Conservation (phyloP, 73 alveolate species). For the Tetrahymena thermophila region DNA sequence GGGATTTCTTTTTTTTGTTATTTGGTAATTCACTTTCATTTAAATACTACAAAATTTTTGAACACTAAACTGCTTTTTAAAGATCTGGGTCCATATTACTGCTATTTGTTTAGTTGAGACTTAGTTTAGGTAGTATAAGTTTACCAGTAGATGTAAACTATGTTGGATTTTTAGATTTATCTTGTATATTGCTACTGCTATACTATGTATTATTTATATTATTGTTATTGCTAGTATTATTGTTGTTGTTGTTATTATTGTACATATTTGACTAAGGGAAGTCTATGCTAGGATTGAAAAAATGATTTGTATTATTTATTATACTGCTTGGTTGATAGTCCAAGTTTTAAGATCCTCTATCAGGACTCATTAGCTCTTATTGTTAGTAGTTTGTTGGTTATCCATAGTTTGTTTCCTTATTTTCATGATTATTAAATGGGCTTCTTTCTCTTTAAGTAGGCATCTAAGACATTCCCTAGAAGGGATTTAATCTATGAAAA, state of each 20-base stretch:
- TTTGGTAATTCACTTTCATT: neutral
- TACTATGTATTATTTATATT: neutral
- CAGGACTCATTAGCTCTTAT: neutral
- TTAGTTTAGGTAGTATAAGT: neutral
- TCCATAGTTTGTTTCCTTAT: neutral
- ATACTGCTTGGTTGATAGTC: neutral
- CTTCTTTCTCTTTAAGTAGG: neutral
- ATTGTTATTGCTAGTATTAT: no score
- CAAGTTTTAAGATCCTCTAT: neutral
- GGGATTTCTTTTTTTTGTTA: neutral
- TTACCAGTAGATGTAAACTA: neutral
- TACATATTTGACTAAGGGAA: neutral
- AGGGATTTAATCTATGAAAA: neutral
- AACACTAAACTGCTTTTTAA: neutral
- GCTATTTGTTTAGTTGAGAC: neutral
- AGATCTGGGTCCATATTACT: neutral
- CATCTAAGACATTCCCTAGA: neutral
- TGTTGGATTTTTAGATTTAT: neutral
- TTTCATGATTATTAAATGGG: neutral
- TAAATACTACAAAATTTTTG: neutral
- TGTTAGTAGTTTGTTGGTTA: neutral
- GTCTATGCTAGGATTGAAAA: neutral
- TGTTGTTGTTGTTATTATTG: neutral
- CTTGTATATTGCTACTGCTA: neutral
- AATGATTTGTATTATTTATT: neutral